Conservation (phyloP, 345 rosid genomes). For the Lepidium africanum region DNA sequence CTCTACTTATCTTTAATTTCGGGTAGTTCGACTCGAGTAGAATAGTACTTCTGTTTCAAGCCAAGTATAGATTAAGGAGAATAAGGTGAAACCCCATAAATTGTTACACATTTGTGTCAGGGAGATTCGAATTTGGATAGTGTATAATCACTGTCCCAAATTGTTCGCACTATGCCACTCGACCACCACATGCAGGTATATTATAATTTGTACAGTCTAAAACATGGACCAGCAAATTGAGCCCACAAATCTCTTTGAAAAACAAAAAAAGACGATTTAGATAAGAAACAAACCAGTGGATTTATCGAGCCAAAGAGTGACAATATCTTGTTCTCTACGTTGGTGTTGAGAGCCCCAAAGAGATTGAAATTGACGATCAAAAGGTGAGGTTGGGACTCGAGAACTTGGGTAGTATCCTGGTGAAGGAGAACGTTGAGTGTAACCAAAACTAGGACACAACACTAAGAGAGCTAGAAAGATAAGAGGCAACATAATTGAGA, state of each 20-base stretch:
- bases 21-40: too few species aligned
- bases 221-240: background rate
- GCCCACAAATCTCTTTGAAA: background rate
- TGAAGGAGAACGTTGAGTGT: constrained; percentile 57
- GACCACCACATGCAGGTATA: too few species aligned
- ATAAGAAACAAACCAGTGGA: constrained; percentile 40
- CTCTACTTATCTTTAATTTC: too few species aligned
- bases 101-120: too few species aligned
- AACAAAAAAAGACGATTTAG: background rate
- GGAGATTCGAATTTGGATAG: too few species aligned
- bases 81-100: too few species aligned
- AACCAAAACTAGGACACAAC: constrained; percentile 3
- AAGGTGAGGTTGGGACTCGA: constrained; percentile 34
- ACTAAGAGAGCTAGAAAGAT: constrained; percentile 22
- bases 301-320: constrained; percentile 73
- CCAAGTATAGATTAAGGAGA: too few species aligned
- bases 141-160: too few species aligned
- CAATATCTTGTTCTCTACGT: constrained; percentile 41
- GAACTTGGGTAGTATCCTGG: constrained; percentile 84
- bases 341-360: constrained; percentile 93
- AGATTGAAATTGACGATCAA: constrained; percentile 48
- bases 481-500: constrained; percentile 31
- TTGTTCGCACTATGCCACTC: too few species aligned
- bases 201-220: background rate
- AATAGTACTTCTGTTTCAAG: too few species aligned